Conservation (phyloP, 345 rosid species). For the Raphanus sativus region DNA sequence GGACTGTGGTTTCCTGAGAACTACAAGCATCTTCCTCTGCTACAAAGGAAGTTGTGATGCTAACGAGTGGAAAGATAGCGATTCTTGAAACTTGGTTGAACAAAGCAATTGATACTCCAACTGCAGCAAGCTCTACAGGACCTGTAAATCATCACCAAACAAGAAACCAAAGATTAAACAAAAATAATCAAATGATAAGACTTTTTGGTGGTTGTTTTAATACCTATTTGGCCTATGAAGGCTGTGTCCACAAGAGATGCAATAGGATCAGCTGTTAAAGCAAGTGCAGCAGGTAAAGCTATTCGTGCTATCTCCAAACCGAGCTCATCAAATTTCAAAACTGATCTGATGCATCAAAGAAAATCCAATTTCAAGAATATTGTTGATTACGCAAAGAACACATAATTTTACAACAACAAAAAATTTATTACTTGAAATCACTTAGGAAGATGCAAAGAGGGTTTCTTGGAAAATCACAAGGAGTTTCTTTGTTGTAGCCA, state of each 20-base stretch:
- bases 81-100: slow-evolving; percentile 94
- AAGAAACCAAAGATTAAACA: not conserved
- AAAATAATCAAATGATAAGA: not conserved
- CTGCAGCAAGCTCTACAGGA: slow-evolving; percentile 91
- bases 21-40: slow-evolving; percentile 86
- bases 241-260: slow-evolving; percentile 95
- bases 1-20: slow-evolving; percentile 23
- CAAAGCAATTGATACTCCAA: slow-evolving; percentile 90
- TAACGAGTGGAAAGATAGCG: slow-evolving; percentile 91
- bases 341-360: slow-evolving; percentile 43
- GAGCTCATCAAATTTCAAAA: slow-evolving; percentile 66
- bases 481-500: slow-evolving; percentile 29
- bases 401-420: not conserved
- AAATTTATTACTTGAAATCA: slow-evolving; percentile 51
- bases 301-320: slow-evolving; percentile 76
- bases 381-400: not conserved
- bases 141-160: slow-evolving; percentile 45
- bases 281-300: slow-evolving; percentile 89
- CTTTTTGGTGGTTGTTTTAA: not conserved
- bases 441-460: slow-evolving; percentile 59
- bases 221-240: slow-evolving; percentile 91
- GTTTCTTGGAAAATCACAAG: slow-evolving; percentile 33
- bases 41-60: slow-evolving; percentile 93
- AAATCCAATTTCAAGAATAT: not conserved
- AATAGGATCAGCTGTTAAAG: slow-evolving; percentile 89